Evolutionary conservation across 495 filamentous ascomycete genomes (phyloP).

Genomic region (Evernia prunastri): DNA sequence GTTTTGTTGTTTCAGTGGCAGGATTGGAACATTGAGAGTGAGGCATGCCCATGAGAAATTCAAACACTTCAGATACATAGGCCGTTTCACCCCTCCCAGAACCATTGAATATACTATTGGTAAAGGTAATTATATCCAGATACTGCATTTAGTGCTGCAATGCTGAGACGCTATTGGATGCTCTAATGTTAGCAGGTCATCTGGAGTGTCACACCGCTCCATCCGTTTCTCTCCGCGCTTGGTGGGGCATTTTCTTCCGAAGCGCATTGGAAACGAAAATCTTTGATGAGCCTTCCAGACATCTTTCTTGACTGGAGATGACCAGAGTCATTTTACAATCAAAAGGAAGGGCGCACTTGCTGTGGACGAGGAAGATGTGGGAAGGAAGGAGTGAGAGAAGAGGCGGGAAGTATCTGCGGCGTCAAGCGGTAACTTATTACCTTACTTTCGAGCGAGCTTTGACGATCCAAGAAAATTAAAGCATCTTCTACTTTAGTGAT

Average conservation of each 20-base stretch:
- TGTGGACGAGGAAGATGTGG: not conserved
- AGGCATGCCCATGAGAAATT: not conserved
- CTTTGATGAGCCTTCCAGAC: not conserved
- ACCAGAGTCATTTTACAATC: no score
- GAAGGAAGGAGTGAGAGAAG: not conserved
- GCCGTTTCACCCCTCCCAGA: not conserved
- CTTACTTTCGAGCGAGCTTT: no score
- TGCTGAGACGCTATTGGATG: conserved; percentile 2
- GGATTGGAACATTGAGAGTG: not conserved
- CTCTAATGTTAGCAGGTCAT: not conserved
- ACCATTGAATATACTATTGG: not conserved
- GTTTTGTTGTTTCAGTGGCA: not conserved
- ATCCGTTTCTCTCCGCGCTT: conserved; percentile 1
- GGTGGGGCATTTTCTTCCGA: not conserved
- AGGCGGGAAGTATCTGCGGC: not conserved
- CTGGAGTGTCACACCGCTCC: not conserved
- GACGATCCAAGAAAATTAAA: not conserved
- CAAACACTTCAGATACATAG: not conserved
- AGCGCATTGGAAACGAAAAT: not conserved
- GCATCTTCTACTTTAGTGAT: not conserved
- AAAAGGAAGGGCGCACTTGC: not conserved
- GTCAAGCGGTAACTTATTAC: no score
- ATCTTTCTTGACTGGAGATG: not conserved
- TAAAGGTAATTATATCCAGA: not conserved
- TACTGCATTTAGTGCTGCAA: not conserved